Evolutionary conservation across 306 rosid species (phyloP).

Genomic region (Acmispon strigosus): DNA sequence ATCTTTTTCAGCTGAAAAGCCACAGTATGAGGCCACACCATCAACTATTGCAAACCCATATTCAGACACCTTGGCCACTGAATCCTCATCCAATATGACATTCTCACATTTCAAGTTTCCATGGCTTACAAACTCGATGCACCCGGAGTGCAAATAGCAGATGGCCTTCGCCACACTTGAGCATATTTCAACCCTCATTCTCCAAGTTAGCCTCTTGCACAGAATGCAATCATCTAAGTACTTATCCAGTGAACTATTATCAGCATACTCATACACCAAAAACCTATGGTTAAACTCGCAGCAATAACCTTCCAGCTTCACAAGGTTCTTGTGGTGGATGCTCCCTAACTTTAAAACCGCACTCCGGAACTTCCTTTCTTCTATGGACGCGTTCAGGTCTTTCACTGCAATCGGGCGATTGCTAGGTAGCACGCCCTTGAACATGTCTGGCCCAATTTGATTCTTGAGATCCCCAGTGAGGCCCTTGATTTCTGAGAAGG

Average conservation of each 20-base stretch:
- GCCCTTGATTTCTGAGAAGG: constrained; percentile 57
- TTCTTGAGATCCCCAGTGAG: constrained; percentile 48
- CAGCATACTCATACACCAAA: constrained; percentile 51
- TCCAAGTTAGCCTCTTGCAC: constrained; percentile 66
- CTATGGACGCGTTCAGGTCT: constrained; percentile 43
- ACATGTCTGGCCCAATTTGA: constrained; percentile 53
- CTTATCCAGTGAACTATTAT: constrained; percentile 54
- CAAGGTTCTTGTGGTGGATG: constrained; percentile 70
- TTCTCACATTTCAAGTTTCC: constrained; percentile 60
- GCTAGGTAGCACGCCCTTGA: constrained; percentile 50
- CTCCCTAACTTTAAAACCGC: constrained; percentile 50
- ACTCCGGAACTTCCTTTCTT: constrained; percentile 62
- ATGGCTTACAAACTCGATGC: constrained; percentile 73
- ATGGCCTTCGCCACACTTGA: constrained; percentile 60
- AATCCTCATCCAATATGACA: constrained; percentile 57
- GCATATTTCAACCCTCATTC: constrained; percentile 64
- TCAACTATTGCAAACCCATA: constrained; percentile 50
- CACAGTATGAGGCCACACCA: constrained; percentile 29
- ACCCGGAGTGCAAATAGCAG: constrained; percentile 64
- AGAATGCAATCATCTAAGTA: constrained; percentile 40
- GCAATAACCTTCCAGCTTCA: constrained; percentile 77
- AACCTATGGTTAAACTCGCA: constrained; percentile 54
- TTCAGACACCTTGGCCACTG: constrained; percentile 52
- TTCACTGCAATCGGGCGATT: constrained; percentile 42
- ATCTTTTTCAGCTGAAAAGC: constrained; percentile 55